Conservation (phyloP, 2,329 filamentous ascomycete genomes). For the Aspergillus clavatus region DNA sequence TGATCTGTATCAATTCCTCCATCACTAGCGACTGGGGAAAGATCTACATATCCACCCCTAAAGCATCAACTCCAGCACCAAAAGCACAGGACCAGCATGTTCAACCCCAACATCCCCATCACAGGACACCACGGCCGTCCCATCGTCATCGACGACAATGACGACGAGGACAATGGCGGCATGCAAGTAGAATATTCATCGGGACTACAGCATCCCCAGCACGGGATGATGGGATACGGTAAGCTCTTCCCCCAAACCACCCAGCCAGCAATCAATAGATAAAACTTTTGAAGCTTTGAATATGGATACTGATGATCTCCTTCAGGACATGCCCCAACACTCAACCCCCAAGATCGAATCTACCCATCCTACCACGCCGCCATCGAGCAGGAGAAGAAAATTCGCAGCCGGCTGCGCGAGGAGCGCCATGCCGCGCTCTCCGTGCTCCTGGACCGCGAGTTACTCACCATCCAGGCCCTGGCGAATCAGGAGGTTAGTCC, state of each 20-base stretch:
- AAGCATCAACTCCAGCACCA: too few relatives aligned
- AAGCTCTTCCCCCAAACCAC: too few relatives aligned
- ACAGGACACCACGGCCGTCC: conserved; percentile 9
- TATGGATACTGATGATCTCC: neutral
- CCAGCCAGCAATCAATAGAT: too few relatives aligned
- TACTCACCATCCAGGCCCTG: conserved; percentile 38
- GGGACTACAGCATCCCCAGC: too few relatives aligned
- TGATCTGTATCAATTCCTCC: too few relatives aligned
- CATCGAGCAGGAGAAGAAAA: conserved; percentile 18
- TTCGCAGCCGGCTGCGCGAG: conserved; percentile 26
- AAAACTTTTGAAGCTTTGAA: too few relatives aligned
- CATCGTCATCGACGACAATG: conserved; percentile 17
- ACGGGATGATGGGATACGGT: neutral
- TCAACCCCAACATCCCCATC: conserved; percentile 10
- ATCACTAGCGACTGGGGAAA: too few relatives aligned
- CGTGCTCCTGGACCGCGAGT: conserved; percentile 36
- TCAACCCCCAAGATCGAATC: conserved; percentile 3
- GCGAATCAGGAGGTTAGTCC: conserved; percentile 33
- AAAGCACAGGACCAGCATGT: too few relatives aligned
- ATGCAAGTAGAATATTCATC: conserved; percentile 24
- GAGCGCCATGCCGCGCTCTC: conserved; percentile 35
- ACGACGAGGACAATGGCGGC: conserved; percentile 19
- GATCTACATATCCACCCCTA: too few relatives aligned
- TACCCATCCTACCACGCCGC: conserved; percentile 12
- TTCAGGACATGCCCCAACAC: neutral